phyloP scores from a whole-genome alignment of 768 basidiomycete species.

The Cystobasidium tubakii region DNA sequence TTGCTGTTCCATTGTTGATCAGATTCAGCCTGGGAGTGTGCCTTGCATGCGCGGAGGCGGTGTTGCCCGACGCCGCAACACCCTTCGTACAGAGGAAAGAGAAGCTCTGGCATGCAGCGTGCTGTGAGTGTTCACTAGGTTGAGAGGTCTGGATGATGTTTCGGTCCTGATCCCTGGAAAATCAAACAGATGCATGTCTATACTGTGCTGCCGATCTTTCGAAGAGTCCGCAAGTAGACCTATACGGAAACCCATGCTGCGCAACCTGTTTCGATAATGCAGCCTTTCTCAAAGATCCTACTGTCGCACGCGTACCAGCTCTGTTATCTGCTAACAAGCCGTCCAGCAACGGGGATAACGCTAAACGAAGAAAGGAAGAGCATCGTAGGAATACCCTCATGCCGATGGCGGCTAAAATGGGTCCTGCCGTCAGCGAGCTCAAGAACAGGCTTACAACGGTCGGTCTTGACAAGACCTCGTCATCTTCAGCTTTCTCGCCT shows the following conservation, averaged over 20 bases:
- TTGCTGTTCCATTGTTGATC: not conserved
- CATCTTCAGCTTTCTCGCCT: not conserved
- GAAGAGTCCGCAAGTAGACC: conserved; percentile 29
- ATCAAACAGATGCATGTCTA: conserved; percentile 27
- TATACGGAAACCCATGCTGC: conserved; percentile 36
- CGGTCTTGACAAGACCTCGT: not conserved
- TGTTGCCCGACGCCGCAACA: conserved; percentile 23
- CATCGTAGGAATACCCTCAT: not conserved
- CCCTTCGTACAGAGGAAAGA: conserved; percentile 31
- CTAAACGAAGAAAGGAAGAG: not conserved
- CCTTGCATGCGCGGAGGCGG: not conserved
- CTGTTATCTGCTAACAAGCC: conserved; percentile 23
- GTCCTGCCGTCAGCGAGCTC: conserved; percentile 29
- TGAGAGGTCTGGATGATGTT: too few species aligned
- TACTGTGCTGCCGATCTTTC: conserved; percentile 28
- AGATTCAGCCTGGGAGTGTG: conserved; percentile 33
- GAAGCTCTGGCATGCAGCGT: conserved; percentile 28
- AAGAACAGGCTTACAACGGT: conserved; percentile 2
- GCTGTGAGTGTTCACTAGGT: not conserved
- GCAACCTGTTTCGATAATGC: conserved; percentile 26
- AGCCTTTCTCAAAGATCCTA: conserved; percentile 32
- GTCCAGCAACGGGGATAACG: not conserved
- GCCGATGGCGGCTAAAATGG: not conserved
- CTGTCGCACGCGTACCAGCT: conserved; percentile 22
- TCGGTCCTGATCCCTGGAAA: too few species aligned